Evolutionary conservation across 495 filamentous ascomycete species (phyloP), one percentile per base, ranked within the genome.

Genomic region (Pyrenula massariospora): DNA sequence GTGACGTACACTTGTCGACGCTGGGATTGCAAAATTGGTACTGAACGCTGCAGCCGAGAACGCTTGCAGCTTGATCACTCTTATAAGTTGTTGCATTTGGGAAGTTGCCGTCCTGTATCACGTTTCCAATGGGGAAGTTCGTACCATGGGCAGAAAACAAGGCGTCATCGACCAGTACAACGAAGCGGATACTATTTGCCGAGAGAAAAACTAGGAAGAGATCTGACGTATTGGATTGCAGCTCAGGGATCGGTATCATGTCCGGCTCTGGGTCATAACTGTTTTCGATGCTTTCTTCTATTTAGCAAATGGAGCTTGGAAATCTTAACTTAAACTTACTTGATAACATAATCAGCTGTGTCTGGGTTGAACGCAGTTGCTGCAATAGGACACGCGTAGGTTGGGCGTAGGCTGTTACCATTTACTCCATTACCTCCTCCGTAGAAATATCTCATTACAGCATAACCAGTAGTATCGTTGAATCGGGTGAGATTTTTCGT

Each of bases 11-110:
- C 31, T 42, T 42, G 31, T 42, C n/a, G 22, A 54, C 49, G 31
- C 2, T 52, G 42, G 58, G 50, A 47, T 60, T 62, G 60, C 60
- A 62, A 49, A 62, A n/a, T 22, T 60, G 60, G 50, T 60, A 59
- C 42, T 66, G 62, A 31, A 59, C 63, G 19, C 25, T 57, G 62
- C 63, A 65, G 2, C 59, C 59, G 3, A 65, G 36, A 3, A 62
- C 31, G 31, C 31, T 42, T 42, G 31, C 31, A 42, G 31, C 8
- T 15, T 42, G 15, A 42, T 68, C 56, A 2, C 60, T 12, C 15
- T 15, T 2, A 50, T 66, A 69, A n/a, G 31, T 42, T 42, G 31
- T 42, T 42, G 31, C 31, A 42, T 42, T 57, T 52, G 15, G 55
- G 57, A 1, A 49, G 8, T 12, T 60, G 60, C 12, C 15, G n/a